Base-by-base conservation (phyloP, 768 basidiomycete species). In the Suillus alpinus region DNA sequence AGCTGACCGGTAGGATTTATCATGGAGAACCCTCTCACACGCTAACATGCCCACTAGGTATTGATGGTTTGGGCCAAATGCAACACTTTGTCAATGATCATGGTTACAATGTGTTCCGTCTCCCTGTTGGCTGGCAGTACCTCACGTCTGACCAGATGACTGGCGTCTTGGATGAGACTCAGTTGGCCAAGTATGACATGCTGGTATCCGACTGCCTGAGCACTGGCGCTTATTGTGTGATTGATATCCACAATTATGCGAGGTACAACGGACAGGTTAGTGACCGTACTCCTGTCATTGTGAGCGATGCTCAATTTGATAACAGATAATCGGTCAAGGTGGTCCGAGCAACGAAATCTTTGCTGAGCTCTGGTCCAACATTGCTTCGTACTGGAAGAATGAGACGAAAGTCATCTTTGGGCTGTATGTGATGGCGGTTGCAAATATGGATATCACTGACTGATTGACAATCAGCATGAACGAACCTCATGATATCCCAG, bases 221-320 rank as follows among this genome's bases (percentile, higher is more conserved):
- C 7, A 79, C 81, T 2, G 84, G 84, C 0, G 81, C 83, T 14
- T 74, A 71, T 49, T 86, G 81, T 60, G 81, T 81, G 64, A 78
- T 87, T 55, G 86, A 86, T 69, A 76, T 82, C 43, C 84, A 85
- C 70, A 87, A 86, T 69, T 86, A 86, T 59, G 86, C 83, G 26
- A 74, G 86, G 34, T 86, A 77, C 74, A 76, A 86, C 55, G 76
- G 79, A 1, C 69, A 68, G 66, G 81, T 78, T 46, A 23, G 71
- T 66, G 20, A 57, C 13, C 4, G 23, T 39, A 9, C 46, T 43
- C 29, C 16, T 20, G 3, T 1, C 18, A 13, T 8, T 56, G 6
- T 10, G 31, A n/a, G n/a, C 1, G 26, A n/a, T n/a, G 4, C 46
- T 47, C 14, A 13, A 40, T 59, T n/a, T 13, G 6, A 13, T 26